Evolutionary conservation across 305 asterid species (phyloP).

Genomic region (Fraxinus sp.): DNA sequence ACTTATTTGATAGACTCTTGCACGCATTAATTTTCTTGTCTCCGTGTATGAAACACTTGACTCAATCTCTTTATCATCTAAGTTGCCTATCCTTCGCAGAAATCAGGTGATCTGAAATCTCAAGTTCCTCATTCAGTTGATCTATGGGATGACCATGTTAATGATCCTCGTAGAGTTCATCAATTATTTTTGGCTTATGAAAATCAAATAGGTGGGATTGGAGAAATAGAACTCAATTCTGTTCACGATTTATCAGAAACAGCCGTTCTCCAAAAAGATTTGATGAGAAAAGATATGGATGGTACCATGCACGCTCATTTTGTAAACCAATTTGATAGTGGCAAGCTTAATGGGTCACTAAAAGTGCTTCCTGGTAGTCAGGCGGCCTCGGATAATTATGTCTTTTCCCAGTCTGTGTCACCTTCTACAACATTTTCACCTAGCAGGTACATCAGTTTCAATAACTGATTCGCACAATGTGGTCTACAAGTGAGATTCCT

Average conservation of each 20-base stretch:
- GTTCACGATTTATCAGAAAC: slow-evolving; percentile 41
- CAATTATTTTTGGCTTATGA: slow-evolving; percentile 42
- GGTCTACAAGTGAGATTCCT: slow-evolving; percentile 10
- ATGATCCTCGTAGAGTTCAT: slow-evolving; percentile 38
- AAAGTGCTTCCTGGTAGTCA: slow-evolving; percentile 53
- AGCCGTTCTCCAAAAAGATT: slow-evolving; percentile 41
- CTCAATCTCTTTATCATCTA: not conserved
- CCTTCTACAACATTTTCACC: slow-evolving; percentile 60
- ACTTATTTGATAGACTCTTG: not conserved
- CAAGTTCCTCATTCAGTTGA: slow-evolving; percentile 43
- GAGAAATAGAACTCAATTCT: slow-evolving; percentile 44
- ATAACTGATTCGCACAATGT: not conserved
- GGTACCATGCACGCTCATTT: slow-evolving; percentile 32
- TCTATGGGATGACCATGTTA: slow-evolving; percentile 48
- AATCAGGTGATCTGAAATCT: slow-evolving; percentile 51
- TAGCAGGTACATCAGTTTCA: slow-evolving; percentile 52
- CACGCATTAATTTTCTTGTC: not conserved
- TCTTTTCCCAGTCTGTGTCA: slow-evolving; percentile 49
- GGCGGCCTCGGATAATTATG: slow-evolving; percentile 46
- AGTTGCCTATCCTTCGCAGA: slow-evolving; percentile 42
- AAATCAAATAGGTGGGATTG: slow-evolving; percentile 45
- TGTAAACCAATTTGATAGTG: slow-evolving; percentile 40
- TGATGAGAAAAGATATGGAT: slow-evolving; percentile 42
- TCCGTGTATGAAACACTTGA: not conserved
- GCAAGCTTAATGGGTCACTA: slow-evolving; percentile 48